These are phyloP conservation scores for Castanopsis chinensis DNA, from an alignment of 306 rosid species.

Conservation along the genomic window DNA sequence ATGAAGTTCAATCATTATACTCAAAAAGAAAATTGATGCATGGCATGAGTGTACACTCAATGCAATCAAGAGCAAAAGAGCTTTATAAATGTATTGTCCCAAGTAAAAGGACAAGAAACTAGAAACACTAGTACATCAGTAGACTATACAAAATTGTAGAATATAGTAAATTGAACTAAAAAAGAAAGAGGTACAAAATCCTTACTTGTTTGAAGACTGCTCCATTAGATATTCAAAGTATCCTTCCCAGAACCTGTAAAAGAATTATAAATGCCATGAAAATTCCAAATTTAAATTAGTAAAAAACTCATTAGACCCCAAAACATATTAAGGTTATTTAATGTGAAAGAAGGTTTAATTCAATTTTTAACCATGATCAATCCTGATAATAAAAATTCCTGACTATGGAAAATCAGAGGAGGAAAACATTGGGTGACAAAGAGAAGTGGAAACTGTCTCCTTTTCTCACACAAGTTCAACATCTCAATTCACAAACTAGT, in stretches of 20 bases:
- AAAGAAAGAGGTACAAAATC: slow-evolving; percentile 16
- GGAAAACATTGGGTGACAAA: neutral
- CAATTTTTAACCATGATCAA: neutral
- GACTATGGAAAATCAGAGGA: neutral
- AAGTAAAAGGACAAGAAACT: neutral
- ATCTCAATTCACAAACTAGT: neutral
- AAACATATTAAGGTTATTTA: neutral
- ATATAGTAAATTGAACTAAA: neutral
- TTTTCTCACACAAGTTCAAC: neutral
- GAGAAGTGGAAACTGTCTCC: neutral
- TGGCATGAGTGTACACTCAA: neutral
- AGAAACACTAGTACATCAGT: neutral
- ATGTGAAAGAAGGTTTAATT: neutral
- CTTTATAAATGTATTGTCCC: neutral
- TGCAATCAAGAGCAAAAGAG: neutral
- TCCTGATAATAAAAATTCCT: neutral
- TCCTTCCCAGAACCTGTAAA: slow-evolving; percentile 95
- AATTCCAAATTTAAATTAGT: neutral
- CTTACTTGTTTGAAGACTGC: slow-evolving; percentile 80
- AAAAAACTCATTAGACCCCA: neutral
- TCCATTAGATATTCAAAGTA: slow-evolving; percentile 95
- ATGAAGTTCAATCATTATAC: no score
- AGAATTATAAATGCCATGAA: slow-evolving; percentile 11
- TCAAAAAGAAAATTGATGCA: no score
- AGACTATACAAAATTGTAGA: neutral